Percentiles rank a stretch among this genome's conserved stretches.
Evolutionary conservation across 495 filamentous ascomycete genomes (phyloP).

Genomic region (Poronia punctata): DNA sequence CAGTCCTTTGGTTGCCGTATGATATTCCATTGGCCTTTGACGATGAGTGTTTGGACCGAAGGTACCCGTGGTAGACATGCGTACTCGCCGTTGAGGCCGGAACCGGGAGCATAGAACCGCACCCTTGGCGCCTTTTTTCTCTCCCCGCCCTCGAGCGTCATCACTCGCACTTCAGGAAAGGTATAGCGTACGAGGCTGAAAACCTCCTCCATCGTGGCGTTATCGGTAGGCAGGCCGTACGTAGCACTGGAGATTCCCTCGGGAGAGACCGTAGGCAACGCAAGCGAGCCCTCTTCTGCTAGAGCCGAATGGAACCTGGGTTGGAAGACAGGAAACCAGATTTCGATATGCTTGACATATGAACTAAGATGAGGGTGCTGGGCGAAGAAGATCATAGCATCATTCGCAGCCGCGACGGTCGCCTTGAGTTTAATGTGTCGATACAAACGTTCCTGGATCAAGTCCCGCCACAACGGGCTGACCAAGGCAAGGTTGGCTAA

Average conservation of each 20-base stretch:
- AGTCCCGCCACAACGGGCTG: conserved; percentile 50
- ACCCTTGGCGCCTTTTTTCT: conserved; percentile 63
- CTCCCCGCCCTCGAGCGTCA: conserved; percentile 72
- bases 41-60: conserved; percentile 52
- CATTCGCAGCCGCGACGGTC: conserved; percentile 49
- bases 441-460: conserved; percentile 64
- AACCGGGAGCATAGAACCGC: conserved; percentile 40
- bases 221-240: conserved; percentile 51
- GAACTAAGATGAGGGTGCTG: conserved; percentile 49
- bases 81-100: conserved; percentile 10
- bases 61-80: conserved; percentile 38
- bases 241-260: conserved; percentile 44
- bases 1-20: conserved; percentile 61
- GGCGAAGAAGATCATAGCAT: conserved; percentile 51
- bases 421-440: conserved; percentile 69
- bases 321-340: conserved; percentile 69
- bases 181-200: conserved; percentile 51
- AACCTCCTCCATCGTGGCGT: conserved; percentile 60
- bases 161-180: conserved; percentile 53
- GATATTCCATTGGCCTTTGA: conserved; percentile 71
- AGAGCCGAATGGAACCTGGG: conserved; percentile 37
- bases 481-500: conserved; percentile 60
- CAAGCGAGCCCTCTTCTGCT: conserved; percentile 25
- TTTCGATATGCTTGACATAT: conserved; percentile 64
- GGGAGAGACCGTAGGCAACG: conserved; percentile 39